Conservation (phyloP, 2,329 filamentous ascomycete genomes). For the Ilyonectria sp. region DNA sequence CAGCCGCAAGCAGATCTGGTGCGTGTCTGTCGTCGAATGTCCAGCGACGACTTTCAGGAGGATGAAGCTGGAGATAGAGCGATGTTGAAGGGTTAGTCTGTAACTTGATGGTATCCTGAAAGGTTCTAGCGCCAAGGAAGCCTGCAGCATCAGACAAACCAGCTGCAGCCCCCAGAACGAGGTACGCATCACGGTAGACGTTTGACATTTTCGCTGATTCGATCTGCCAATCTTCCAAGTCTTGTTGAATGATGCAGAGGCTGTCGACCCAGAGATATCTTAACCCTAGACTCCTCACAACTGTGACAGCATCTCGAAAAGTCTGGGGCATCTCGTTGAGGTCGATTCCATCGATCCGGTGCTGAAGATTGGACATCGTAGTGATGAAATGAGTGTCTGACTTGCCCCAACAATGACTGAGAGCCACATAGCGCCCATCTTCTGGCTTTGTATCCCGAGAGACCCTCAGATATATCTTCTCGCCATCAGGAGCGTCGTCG, state of each 20-base stretch:
- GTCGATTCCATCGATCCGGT: slow-evolving; percentile 3
- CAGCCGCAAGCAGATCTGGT: not conserved
- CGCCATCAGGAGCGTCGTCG: not conserved
- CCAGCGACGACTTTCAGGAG: slow-evolving; percentile 1
- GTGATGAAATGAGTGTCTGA: not conserved
- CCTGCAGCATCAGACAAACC: slow-evolving; percentile 3
- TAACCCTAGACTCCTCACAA: slow-evolving; percentile 8
- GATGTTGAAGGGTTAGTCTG: not conserved
- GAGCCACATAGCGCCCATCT: slow-evolving; percentile 8
- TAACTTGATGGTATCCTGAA: not conserved
- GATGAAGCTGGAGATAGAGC: not conserved
- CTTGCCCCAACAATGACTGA: slow-evolving; percentile 28
- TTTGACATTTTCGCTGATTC: slow-evolving; percentile 25
- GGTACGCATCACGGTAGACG: slow-evolving; percentile 19
- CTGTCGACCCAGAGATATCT: slow-evolving; percentile 29
- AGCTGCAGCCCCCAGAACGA: slow-evolving; percentile 13
- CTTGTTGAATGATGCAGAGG: slow-evolving; percentile 27
- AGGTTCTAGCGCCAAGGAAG: not conserved
- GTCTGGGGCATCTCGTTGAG: slow-evolving; percentile 11
- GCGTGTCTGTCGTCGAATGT: not conserved
- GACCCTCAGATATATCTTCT: not conserved
- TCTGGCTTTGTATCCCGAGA: not conserved
- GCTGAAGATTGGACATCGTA: not conserved
- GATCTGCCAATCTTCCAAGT: slow-evolving; percentile 25
- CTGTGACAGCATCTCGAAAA: slow-evolving; percentile 19